Conservation (phyloP, 306 rosid species). For the Lathyrus tuberosus region DNA sequence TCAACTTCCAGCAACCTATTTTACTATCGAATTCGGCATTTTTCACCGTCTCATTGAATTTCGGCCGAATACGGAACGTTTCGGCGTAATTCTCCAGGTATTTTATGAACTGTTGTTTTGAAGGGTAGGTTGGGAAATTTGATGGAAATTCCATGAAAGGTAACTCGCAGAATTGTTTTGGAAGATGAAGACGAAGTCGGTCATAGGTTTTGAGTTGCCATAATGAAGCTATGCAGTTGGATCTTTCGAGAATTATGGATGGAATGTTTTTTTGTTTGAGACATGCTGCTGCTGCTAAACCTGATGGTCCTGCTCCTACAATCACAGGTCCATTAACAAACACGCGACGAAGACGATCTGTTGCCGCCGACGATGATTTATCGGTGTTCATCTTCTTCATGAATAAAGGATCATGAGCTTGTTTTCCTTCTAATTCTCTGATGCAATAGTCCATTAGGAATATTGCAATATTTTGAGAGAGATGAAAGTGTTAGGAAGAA, state of each 20-base stretch:
- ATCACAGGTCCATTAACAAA: conserved; percentile 61
- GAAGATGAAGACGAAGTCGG: conserved; percentile 72
- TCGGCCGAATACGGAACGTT: conserved; percentile 52
- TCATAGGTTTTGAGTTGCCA: conserved; percentile 86
- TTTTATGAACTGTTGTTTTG: conserved; percentile 64
- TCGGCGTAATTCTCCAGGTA: conserved; percentile 62
- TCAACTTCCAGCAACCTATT: conserved; percentile 61
- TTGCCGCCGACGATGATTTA: not conserved
- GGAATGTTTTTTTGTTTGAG: conserved; percentile 51
- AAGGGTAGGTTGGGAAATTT: conserved; percentile 76
- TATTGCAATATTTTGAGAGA: conserved; percentile 9
- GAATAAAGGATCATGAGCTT: conserved; percentile 68
- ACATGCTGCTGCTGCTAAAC: conserved; percentile 81
- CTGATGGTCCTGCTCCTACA: conserved; percentile 90
- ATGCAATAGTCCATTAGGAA: conserved; percentile 50
- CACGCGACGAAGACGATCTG: not conserved
- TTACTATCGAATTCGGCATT: conserved; percentile 54
- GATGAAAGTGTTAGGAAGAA: not conserved
- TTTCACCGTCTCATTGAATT: conserved; percentile 59
- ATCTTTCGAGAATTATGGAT: conserved; percentile 66
- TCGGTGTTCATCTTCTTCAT: conserved; percentile 36
- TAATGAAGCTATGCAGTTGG: conserved; percentile 79
- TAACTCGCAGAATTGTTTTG: conserved; percentile 78
- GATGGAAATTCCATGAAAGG: conserved; percentile 62
- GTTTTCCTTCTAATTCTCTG: conserved; percentile 73